phyloP scores from a whole-genome alignment of 208 protist genomes.

The Porcisia hertigi region DNA sequence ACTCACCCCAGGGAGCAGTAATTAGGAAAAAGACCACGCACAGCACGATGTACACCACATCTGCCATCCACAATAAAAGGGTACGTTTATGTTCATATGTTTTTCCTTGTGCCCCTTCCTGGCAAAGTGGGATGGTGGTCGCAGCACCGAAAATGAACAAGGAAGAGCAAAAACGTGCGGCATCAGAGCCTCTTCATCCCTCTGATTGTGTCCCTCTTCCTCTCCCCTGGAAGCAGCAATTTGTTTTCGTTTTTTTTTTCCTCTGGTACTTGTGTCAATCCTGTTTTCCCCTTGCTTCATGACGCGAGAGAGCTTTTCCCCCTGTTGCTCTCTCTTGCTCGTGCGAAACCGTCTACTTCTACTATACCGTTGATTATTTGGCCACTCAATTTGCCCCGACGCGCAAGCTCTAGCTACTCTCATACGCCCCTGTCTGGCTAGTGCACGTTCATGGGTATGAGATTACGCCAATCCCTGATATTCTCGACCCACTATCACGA shows the following conservation, averaged over 20 bases:
- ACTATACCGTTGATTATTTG: neutral
- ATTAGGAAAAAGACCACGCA: conserved; percentile 6
- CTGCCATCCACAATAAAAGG: conserved; percentile 9
- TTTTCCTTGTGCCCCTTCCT: neutral
- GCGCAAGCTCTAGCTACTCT: neutral
- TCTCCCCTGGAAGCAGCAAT: neutral
- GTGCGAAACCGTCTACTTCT: neutral
- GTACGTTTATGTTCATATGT: conserved; percentile 19
- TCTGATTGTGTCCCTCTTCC: neutral
- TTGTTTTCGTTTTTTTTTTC: conserved; percentile 6
- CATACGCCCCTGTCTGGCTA: neutral
- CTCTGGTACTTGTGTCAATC: neutral
- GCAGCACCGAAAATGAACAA: neutral
- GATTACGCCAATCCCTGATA: neutral
- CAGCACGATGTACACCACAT: neutral
- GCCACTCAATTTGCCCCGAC: neutral
- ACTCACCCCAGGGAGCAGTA: conserved; percentile 1
- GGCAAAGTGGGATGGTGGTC: neutral
- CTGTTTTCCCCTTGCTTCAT: neutral
- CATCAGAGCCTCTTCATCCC: neutral
- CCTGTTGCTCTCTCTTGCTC: neutral
- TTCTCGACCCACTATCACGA: neutral
- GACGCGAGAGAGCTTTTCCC: neutral
- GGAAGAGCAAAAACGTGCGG: neutral
- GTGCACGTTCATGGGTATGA: neutral